Base-by-base conservation (phyloP, 768 basidiomycete genomes). In the Trametes meyenii region DNA sequence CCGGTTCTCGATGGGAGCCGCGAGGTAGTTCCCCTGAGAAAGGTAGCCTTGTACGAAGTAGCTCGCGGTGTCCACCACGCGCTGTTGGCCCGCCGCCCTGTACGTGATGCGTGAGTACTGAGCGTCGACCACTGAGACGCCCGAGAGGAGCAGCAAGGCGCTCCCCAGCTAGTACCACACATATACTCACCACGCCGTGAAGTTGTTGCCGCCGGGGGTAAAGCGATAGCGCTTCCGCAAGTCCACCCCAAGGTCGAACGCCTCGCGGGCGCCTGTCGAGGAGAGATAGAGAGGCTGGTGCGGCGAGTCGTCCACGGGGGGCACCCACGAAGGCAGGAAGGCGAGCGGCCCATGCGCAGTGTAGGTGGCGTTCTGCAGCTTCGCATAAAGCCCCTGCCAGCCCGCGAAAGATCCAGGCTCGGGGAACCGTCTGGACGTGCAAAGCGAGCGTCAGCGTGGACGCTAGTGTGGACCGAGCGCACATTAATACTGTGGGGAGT, bases 61-160 rank as follows among this genome's bases (percentile, higher is more conserved):
- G 0, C 70, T 71, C 1, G 78, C 75, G 2, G 79, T 81, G 59
- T 79, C 79, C 13, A 80, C 54, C 5, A 74, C 73, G 24, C 79
- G 77, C 56, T 80, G 79, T 63, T 81, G 76, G 1, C 70, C 66
- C 0, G 78, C 79, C 35, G 78, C 67, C 79, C 79, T 80, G 21
- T 19, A 35, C 8, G 19, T 36, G 26, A n/a, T 7, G 10, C 21
- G 16, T 58, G n/a, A 44, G 49, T 13, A 11, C 26, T 55, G 46
- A 23, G 39, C 35, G 29, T 23, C 7, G 26, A 17, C 12, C n/a
- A 38, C 39, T 19, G 35, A 29, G 5, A 19, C 23, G n/a, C 5
- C 7, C 14, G 21, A 36, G 16, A 13, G 2, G 5, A 36, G 29
- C 29, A 33, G 29, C 8, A 54, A 19, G 19, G 16, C 29, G 33